Conservation (phyloP, 148 eudicot genomes). For the Bassia scoparia region DNA sequence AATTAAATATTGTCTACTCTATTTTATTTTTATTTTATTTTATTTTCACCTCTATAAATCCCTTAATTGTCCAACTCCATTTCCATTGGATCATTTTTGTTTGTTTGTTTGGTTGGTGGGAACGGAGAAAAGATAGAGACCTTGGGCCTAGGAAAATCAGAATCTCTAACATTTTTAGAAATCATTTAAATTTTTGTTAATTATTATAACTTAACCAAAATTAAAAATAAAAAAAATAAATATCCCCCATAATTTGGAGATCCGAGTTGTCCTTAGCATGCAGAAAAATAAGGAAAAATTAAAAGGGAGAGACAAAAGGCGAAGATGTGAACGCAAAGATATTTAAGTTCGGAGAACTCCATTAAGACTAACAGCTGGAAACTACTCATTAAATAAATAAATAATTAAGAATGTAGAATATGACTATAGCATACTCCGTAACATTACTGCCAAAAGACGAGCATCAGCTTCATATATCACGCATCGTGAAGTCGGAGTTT, state of each 20-base stretch:
- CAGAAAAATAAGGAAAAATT: too few species aligned
- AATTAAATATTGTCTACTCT: constrained; percentile 15
- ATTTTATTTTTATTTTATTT: background rate
- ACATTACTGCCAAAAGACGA: background rate
- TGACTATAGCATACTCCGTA: too few species aligned
- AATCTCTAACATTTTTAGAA: constrained; percentile 47
- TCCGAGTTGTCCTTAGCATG: constrained; percentile 12
- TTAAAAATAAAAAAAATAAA: background rate
- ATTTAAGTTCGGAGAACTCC: constrained; percentile 13
- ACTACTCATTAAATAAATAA: background rate
- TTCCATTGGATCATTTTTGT: constrained; percentile 19
- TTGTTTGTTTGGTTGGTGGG: constrained; percentile 34
- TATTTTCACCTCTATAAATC: background rate
- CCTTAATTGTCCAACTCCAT: constrained; percentile 13
- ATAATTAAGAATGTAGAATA: background rate
- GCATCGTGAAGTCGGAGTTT: too few species aligned
- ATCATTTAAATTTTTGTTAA: background rate
- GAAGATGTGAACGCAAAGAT: constrained; percentile 1
- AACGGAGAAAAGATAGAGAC: constrained; percentile 35
- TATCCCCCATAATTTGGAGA: background rate
- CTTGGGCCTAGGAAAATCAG: constrained; percentile 38
- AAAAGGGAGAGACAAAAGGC: background rate
- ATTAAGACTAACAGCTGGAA: constrained; percentile 3
- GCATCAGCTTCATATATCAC: background rate
- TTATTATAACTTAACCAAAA: background rate